Percentiles rank a stretch among this genome's conserved stretches.
Evolutionary conservation across 2,329 filamentous ascomycete species (phyloP).

Genomic region (Claviceps sp.): DNA sequence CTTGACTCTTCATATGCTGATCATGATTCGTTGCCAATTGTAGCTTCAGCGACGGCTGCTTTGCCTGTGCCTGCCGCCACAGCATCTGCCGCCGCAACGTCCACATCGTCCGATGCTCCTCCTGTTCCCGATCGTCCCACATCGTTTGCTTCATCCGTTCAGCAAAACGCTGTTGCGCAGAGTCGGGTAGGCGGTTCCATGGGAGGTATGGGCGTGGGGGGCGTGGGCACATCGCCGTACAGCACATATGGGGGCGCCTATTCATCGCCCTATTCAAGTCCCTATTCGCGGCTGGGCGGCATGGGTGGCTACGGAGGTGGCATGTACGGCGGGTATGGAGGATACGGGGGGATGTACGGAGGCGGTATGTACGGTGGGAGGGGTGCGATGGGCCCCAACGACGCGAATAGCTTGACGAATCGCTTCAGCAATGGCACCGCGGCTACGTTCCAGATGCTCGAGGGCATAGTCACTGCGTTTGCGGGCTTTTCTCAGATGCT

Average conservation of each 20-base stretch:
- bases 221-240: slow-evolving; percentile 38
- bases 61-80: slow-evolving; percentile 19
- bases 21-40: slow-evolving; percentile 8
- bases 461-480: slow-evolving; percentile 92
- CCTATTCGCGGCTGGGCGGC: slow-evolving; percentile 35
- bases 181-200: slow-evolving; percentile 33
- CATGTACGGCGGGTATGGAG: slow-evolving; percentile 30
- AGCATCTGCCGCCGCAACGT: slow-evolving; percentile 25
- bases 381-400: slow-evolving; percentile 47
- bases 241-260: slow-evolving; percentile 27
- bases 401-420: slow-evolving; percentile 88
- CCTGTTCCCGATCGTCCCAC: slow-evolving; percentile 70
- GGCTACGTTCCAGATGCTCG: slow-evolving; percentile 95
- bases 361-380: slow-evolving; percentile 26
- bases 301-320: slow-evolving; percentile 27
- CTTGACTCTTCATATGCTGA: slow-evolving; percentile 12
- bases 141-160: slow-evolving; percentile 65
- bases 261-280: slow-evolving; percentile 26
- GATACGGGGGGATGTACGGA: slow-evolving; percentile 23
- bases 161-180: slow-evolving; percentile 78
- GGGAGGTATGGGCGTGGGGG: slow-evolving; percentile 28
- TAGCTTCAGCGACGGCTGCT: slow-evolving; percentile 23
- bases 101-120: slow-evolving; percentile 37
- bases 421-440: slow-evolving; percentile 90
- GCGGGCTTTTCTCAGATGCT: slow-evolving; percentile 98